Conservation (phyloP, 2,329 filamentous ascomycete species). For the Aspergillus bombycis region DNA sequence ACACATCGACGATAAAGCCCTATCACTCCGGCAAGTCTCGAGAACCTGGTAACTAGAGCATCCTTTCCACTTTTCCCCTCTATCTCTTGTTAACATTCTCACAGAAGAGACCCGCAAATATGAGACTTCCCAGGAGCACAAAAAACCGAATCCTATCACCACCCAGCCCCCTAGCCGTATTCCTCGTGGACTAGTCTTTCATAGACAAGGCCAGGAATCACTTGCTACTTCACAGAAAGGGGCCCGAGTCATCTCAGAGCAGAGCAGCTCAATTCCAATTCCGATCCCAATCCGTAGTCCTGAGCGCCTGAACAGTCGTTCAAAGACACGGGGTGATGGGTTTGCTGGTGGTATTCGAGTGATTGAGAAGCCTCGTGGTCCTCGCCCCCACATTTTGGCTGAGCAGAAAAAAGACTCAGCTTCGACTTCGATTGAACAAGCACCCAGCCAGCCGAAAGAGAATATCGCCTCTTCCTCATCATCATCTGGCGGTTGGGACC, state of each 20-base stretch:
- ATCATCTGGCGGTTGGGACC: constrained; percentile 13
- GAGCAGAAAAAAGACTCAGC: background rate
- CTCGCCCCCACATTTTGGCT: constrained; percentile 7
- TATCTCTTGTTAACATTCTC: background rate
- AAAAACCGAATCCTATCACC: background rate
- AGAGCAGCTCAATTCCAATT: constrained; percentile 20
- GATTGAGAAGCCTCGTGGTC: constrained; percentile 14
- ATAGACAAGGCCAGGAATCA: constrained; percentile 2
- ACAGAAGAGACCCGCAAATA: background rate
- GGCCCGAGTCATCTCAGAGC: constrained; percentile 9
- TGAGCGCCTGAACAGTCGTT: background rate
- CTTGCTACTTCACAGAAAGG: constrained; percentile 19
- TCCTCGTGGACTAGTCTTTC: constrained; percentile 4
- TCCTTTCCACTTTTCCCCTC: background rate
- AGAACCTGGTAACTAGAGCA: background rate
- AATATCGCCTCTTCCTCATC: constrained; percentile 12
- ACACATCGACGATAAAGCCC: background rate
- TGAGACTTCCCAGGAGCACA: background rate
- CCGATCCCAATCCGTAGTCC: constrained; percentile 15
- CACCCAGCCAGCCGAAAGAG: background rate
- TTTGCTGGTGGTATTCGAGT: constrained; percentile 10
- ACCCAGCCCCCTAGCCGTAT: constrained; percentile 1
- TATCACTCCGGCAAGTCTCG: background rate
- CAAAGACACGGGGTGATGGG: constrained; percentile 1
- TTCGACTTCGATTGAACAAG: background rate